phyloP scores from a whole-genome alignment of 208 protist species.

The Acanthamoeba healyi region DNA sequence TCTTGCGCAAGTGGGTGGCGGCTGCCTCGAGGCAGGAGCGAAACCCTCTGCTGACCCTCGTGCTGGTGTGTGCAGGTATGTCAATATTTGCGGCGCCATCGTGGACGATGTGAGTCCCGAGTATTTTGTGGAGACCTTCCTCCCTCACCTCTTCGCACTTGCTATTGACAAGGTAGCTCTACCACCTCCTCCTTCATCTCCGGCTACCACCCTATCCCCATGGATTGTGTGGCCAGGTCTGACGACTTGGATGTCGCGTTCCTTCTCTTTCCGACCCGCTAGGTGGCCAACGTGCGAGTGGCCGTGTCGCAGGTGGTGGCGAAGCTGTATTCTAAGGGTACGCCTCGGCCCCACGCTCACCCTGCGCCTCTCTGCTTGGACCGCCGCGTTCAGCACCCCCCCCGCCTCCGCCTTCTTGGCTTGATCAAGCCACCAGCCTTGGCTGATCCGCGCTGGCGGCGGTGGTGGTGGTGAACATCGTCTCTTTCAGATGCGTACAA shows the following conservation, averaged over 20 bases:
- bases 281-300: conserved; percentile 25
- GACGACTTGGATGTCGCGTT: background rate
- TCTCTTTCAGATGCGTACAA: background rate
- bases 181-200: no score
- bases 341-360: background rate
- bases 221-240: no score
- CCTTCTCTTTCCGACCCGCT: background rate
- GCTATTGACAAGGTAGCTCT: background rate
- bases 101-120: conserved; percentile 3
- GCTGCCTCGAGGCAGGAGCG: no score
- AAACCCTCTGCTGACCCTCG: no score
- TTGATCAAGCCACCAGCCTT: no score
- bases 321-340: conserved; percentile 18
- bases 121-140: conserved; percentile 9
- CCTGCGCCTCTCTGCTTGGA: background rate
- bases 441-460: no score
- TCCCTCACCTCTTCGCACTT: background rate
- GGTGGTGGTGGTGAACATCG: no score
- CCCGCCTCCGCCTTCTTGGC: no score
- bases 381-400: no score
- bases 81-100: conserved; percentile 41
- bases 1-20: background rate
- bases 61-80: conserved; percentile 6
- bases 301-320: conserved; percentile 25
- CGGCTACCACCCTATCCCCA: no score